These are phyloP conservation scores for Erodium texanum DNA, from an alignment of 441 rosid species.

Conservation along the genomic window DNA sequence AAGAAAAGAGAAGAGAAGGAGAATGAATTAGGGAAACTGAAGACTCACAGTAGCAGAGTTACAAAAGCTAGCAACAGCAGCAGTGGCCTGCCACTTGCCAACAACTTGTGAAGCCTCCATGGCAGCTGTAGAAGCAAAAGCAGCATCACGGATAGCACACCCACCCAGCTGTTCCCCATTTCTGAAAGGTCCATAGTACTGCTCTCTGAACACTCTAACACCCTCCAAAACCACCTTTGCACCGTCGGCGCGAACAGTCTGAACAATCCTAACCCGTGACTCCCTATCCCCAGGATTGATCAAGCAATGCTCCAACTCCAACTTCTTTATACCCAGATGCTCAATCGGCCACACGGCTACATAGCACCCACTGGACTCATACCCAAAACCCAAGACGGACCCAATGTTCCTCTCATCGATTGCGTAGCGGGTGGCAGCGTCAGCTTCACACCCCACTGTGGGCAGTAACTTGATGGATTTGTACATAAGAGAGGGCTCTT, in stretches of 20 bases:
- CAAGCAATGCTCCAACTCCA: constrained; percentile 77
- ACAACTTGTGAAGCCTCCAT: constrained; percentile 37
- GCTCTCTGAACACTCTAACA: constrained; percentile 61
- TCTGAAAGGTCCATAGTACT: constrained; percentile 81
- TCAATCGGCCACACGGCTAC: constrained; percentile 54
- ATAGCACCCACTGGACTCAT: constrained; percentile 57
- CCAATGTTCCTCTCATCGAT: constrained; percentile 42
- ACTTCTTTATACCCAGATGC: constrained; percentile 19
- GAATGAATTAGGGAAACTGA: neutral
- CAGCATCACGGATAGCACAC: constrained; percentile 66
- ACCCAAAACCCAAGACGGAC: constrained; percentile 45
- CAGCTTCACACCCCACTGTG: constrained; percentile 95
- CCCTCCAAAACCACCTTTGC: constrained; percentile 30
- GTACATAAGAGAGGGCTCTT: constrained; percentile 33
- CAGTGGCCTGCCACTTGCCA: constrained; percentile 52
- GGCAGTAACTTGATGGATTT: constrained; percentile 75
- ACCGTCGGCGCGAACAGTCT: constrained; percentile 31
- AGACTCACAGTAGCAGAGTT: constrained; percentile 43
- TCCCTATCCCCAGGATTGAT: constrained; percentile 65
- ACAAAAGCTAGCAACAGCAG: constrained; percentile 34
- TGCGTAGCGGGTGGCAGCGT: constrained; percentile 71
- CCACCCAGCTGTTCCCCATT: constrained; percentile 84
- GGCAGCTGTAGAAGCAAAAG: constrained; percentile 67
- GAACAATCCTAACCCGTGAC: constrained; percentile 71
- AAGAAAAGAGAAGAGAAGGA: neutral